Evolutionary conservation across 306 rosid genomes (phyloP).

Genomic region (Vicia villosa): DNA sequence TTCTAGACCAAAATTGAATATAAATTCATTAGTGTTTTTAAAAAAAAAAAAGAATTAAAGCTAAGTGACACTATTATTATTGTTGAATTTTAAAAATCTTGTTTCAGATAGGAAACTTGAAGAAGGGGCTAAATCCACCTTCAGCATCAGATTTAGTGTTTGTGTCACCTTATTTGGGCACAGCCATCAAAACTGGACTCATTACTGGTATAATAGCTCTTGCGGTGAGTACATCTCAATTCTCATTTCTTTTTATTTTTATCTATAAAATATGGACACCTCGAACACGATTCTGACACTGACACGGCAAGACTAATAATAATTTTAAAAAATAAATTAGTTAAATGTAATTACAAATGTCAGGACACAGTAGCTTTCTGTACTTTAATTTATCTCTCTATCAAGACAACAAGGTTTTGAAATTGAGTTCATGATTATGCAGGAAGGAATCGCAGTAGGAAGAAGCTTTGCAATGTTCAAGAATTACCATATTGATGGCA

Average conservation of each 20-base stretch:
- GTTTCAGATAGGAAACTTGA: slow-evolving; percentile 75
- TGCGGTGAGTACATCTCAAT: slow-evolving; percentile 50
- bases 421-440: slow-evolving; percentile 5
- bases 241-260: not conserved
- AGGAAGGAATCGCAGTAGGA: slow-evolving; percentile 99
- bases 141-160: slow-evolving; percentile 63
- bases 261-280: too few relatives aligned
- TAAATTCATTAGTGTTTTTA: not conserved
- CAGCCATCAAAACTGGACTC: slow-evolving; percentile 68
- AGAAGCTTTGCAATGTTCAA: slow-evolving; percentile 98
- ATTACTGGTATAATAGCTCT: slow-evolving; percentile 73
- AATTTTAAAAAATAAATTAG: too few relatives aligned
- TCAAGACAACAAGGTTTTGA: not conserved
- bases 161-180: slow-evolving; percentile 61
- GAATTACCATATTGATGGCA: slow-evolving; percentile 88
- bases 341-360: too few relatives aligned
- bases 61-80: not conserved
- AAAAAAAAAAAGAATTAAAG: too few relatives aligned
- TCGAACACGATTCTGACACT: too few relatives aligned
- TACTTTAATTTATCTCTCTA: too few relatives aligned
- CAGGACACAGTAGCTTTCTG: too few relatives aligned
- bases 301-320: too few relatives aligned
- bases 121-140: slow-evolving; percentile 80
- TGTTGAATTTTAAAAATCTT: not conserved
- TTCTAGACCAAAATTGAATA: not conserved